Evolutionary conservation across 148 eudicot genomes (phyloP).

Genomic region (Mesembryanthemum crystallinum): DNA sequence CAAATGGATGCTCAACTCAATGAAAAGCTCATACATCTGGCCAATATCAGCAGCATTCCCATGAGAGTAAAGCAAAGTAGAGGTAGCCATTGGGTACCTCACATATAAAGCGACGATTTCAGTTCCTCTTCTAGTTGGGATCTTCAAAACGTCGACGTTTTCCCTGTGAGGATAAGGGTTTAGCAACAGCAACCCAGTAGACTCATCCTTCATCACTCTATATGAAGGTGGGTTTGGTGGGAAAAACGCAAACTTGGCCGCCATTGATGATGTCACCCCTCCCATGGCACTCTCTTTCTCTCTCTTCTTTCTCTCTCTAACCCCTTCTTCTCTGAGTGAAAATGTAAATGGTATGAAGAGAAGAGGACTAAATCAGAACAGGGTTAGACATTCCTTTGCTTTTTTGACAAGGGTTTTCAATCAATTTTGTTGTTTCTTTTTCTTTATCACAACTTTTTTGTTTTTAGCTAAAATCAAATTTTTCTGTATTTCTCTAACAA

Average conservation of each 20-base stretch:
- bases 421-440: too few relatives aligned
- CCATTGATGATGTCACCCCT: constrained; percentile 97
- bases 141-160: constrained; percentile 80
- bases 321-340: neutral
- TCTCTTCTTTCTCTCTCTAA: constrained; percentile 4
- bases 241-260: constrained; percentile 90
- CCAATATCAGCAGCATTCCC: constrained; percentile 98
- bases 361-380: constrained; percentile 25
- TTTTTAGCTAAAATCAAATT: too few relatives aligned
- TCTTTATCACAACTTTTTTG: constrained; percentile 3
- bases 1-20: constrained; percentile 84
- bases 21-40: constrained; percentile 94
- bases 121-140: constrained; percentile 62
- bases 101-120: constrained; percentile 81
- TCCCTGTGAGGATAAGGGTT: constrained; percentile 78
- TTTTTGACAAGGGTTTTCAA: neutral
- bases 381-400: constrained; percentile 21
- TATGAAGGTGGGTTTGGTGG: constrained; percentile 91
- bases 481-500: too few relatives aligned
- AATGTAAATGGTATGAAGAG: neutral
- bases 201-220: constrained; percentile 49
- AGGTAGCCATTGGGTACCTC: constrained; percentile 79
- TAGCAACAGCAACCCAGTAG: constrained; percentile 55
- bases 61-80: constrained; percentile 87
- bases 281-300: constrained; percentile 47